Conservation (phyloP, 306 rosid genomes). For the Inga leiocalycina region DNA sequence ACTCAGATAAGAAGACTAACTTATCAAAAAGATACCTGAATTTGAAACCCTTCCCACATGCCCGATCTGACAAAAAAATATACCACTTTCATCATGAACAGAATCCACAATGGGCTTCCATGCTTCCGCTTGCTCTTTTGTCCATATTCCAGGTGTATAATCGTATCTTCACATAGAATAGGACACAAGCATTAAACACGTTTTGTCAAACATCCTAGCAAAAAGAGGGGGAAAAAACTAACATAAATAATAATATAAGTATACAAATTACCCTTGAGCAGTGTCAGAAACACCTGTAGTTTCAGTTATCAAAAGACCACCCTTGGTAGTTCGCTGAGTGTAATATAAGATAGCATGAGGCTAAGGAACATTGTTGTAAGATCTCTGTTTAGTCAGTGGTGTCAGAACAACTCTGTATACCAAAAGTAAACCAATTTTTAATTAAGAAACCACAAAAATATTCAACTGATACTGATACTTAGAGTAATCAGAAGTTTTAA, state of each 20-base stretch:
- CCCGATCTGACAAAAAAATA: neutral
- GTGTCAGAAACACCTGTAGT: slow-evolving; percentile 59
- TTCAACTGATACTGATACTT: neutral
- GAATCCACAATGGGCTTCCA: neutral
- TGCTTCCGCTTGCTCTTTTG: neutral
- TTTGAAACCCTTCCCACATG: slow-evolving; percentile 1
- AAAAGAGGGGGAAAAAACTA: neutral
- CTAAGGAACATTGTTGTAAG: slow-evolving; percentile 52
- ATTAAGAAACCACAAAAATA: neutral
- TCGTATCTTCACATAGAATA: slow-evolving; percentile 17
- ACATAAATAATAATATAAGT: neutral
- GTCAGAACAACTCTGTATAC: slow-evolving; percentile 49
- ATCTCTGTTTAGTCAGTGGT: slow-evolving; percentile 50
- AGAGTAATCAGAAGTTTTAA: neutral
- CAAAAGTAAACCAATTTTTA: neutral
- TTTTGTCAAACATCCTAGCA: neutral
- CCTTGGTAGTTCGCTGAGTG: slow-evolving; percentile 58
- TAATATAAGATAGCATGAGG: slow-evolving; percentile 62
- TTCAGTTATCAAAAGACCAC: slow-evolving; percentile 54
- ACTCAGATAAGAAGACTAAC: neutral
- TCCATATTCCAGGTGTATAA: slow-evolving; percentile 15
- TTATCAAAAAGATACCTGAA: neutral
- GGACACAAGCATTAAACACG: neutral
- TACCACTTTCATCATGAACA: neutral
- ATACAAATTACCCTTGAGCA: slow-evolving; percentile 50